phyloP scores from a whole-genome alignment of 2,329 filamentous ascomycete genomes.

The Diaporthe vexans region DNA sequence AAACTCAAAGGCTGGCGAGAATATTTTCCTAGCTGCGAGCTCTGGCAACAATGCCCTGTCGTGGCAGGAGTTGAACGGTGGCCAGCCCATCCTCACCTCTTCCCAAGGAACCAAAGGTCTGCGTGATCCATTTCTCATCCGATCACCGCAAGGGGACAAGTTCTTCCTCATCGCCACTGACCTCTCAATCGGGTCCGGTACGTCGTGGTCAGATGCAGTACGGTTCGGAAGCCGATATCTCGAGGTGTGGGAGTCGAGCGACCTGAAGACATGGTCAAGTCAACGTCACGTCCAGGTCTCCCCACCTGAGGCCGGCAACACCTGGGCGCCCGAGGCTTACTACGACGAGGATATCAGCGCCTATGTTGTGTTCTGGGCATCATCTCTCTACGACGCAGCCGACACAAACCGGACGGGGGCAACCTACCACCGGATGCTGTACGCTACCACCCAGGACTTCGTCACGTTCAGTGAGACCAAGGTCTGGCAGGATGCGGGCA shows the following conservation, averaged over 20 bases:
- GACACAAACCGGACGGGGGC: slow-evolving; percentile 57
- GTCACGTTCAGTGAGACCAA: slow-evolving; percentile 61
- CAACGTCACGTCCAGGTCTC: slow-evolving; percentile 57
- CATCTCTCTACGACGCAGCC: slow-evolving; percentile 56
- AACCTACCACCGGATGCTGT: slow-evolving; percentile 67
- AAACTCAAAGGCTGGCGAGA: slow-evolving; percentile 41
- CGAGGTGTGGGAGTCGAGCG: slow-evolving; percentile 58
- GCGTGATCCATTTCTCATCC: slow-evolving; percentile 58
- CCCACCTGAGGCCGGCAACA: slow-evolving; percentile 56
- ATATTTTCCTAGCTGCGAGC: slow-evolving; percentile 57
- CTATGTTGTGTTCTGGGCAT: slow-evolving; percentile 55
- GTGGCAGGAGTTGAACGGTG: slow-evolving; percentile 57
- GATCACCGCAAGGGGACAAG: slow-evolving; percentile 54
- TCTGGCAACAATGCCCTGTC: slow-evolving; percentile 57
- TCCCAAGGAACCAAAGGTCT: slow-evolving; percentile 56
- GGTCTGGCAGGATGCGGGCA: slow-evolving; percentile 66
- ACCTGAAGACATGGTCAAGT: slow-evolving; percentile 55
- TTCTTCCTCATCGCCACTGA: slow-evolving; percentile 59
- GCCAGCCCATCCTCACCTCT: slow-evolving; percentile 54
- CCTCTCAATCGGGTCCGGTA: slow-evolving; percentile 53
- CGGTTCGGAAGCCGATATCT: slow-evolving; percentile 47
- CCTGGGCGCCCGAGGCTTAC: slow-evolving; percentile 57
- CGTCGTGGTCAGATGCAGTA: slow-evolving; percentile 45
- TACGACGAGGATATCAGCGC: slow-evolving; percentile 52
- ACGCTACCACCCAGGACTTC: slow-evolving; percentile 64